Conservation (phyloP, 805 yeast genomes). For the Candida corydali region DNA sequence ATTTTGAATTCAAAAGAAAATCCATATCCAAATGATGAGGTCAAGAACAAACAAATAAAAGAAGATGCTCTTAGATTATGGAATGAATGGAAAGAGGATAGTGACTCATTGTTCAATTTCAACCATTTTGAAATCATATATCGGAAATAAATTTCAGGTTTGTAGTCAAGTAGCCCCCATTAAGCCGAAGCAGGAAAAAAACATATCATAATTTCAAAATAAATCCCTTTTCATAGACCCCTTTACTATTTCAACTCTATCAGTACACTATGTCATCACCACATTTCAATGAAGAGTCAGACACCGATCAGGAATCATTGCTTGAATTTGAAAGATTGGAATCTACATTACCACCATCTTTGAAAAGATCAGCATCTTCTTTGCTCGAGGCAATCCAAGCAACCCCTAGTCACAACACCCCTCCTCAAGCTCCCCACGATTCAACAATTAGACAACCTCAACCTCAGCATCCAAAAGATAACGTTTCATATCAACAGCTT, state of each 20-base stretch:
- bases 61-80: conserved; percentile 11
- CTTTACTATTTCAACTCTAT: background rate
- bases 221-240: background rate
- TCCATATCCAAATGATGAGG: conserved; percentile 5
- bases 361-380: conserved; percentile 36
- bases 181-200: no score
- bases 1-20: conserved; percentile 11
- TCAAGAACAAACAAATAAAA: conserved; percentile 5
- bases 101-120: conserved; percentile 11
- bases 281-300: conserved; percentile 7
- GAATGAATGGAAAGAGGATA: conserved; percentile 15
- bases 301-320: conserved; percentile 21
- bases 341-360: conserved; percentile 36
- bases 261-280: conserved; percentile 4
- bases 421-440: background rate
- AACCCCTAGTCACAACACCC: conserved; percentile 2
- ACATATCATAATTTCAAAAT: no score
- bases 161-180: no score
- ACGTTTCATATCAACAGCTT: conserved; percentile 8
- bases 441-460: conserved; percentile 15
- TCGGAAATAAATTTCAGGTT: conserved; percentile 9
- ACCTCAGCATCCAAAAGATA: conserved; percentile 13
- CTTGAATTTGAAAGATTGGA: conserved; percentile 40
- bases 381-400: conserved; percentile 29
- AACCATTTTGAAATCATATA: conserved; percentile 17